Conservation (phyloP, 1,139 yeast genomes). For the Zygosaccharomyces sapae region DNA sequence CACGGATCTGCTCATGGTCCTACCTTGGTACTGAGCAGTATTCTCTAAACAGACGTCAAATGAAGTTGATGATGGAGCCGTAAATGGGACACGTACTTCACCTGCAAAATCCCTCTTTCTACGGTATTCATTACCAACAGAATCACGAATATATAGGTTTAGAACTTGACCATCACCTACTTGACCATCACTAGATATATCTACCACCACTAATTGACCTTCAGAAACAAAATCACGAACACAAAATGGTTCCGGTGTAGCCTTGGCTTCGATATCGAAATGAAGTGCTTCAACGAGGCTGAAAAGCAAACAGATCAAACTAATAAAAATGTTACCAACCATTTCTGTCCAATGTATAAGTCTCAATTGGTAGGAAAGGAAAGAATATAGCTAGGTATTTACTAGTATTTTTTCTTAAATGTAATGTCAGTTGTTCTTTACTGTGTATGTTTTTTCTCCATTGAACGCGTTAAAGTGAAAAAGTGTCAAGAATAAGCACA, state of each 20-base stretch:
- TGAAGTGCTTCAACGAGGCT: conserved; percentile 22
- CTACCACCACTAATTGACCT: conserved; percentile 81
- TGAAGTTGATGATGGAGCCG: conserved; percentile 76
- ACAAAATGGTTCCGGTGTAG: conserved; percentile 55
- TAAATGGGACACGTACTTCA: conserved; percentile 67
- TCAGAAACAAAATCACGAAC: conserved; percentile 84
- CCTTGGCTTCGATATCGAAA: conserved; percentile 38
- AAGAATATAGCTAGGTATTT: not conserved
- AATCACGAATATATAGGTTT: conserved; percentile 56
- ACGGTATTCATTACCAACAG: conserved; percentile 68
- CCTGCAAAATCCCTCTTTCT: conserved; percentile 64
- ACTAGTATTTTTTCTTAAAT: not conserved
- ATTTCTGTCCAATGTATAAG: not conserved
- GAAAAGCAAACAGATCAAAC: conserved; percentile 4
- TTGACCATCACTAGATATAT: conserved; percentile 66
- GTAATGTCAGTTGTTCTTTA: not conserved
- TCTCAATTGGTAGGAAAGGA: not conserved
- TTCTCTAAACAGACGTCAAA: conserved; percentile 91
- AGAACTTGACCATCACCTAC: conserved; percentile 83
- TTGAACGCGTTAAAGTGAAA: conserved; percentile 2
- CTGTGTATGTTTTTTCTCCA: not conserved
- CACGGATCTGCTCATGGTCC: conserved; percentile 53
- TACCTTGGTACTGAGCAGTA: conserved; percentile 42
- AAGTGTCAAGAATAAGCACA: not conserved
- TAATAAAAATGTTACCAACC: not conserved